Percentiles rank a stretch among this genome's conserved stretches.
Conservation (phyloP, 2,329 filamentous ascomycete species). For the Escovopsis weberi region DNA sequence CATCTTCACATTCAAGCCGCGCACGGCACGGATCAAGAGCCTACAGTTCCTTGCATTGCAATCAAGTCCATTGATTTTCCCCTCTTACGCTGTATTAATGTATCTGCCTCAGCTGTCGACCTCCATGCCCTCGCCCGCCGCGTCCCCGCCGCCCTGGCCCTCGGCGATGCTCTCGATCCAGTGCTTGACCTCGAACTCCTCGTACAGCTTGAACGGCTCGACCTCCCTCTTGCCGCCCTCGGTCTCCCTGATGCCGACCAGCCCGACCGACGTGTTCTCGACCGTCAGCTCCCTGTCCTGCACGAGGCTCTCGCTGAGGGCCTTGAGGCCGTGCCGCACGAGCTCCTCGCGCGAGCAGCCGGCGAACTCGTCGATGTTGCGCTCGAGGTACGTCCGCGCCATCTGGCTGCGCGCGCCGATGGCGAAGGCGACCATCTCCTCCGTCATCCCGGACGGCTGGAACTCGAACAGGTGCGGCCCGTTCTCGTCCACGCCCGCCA, state of each 20-base stretch:
- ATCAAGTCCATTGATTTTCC: constrained; percentile 6
- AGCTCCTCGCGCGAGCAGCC: constrained; percentile 68
- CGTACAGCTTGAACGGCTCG: constrained; percentile 80
- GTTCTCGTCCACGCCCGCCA: constrained; percentile 85
- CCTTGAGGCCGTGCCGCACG: constrained; percentile 76
- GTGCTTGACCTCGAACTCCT: constrained; percentile 72
- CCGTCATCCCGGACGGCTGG: constrained; percentile 87
- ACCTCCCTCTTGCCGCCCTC: constrained; percentile 36
- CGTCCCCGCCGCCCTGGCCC: constrained; percentile 25
- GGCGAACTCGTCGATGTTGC: constrained; percentile 73
- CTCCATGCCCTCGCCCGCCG: constrained; percentile 19
- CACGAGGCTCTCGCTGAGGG: constrained; percentile 86
- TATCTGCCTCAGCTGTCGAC: constrained; percentile 16
- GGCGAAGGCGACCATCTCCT: constrained; percentile 93
- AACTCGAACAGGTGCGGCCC: constrained; percentile 97
- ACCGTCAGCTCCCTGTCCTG: constrained; percentile 97
- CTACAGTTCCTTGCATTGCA: background rate
- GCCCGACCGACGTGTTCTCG: constrained; percentile 86
- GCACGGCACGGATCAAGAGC: background rate
- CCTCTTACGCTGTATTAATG: constrained; percentile 5
- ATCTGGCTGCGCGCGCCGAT: constrained; percentile 96
- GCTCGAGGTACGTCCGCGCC: constrained; percentile 92
- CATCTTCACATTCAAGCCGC: too few relatives aligned
- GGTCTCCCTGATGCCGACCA: constrained; percentile 49
- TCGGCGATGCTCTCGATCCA: constrained; percentile 68